Evolutionary conservation across 371 early-diverging fungal species (phyloP).

Genomic region (Mortierella sp.): DNA sequence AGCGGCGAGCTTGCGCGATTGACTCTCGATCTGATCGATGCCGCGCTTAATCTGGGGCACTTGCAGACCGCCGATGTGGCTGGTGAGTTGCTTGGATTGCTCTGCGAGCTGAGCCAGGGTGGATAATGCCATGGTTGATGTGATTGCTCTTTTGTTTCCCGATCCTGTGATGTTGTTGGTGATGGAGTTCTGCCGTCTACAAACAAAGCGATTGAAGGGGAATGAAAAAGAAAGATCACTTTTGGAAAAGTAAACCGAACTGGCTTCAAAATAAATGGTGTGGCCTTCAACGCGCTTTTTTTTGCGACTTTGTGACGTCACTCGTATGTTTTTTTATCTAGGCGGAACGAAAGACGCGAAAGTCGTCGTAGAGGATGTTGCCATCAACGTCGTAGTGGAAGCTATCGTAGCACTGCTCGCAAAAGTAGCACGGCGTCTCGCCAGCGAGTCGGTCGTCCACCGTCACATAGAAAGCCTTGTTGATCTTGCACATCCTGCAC

Average conservation of each 20-base stretch:
- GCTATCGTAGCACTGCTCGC: conserved; percentile 76
- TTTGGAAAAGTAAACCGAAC: neutral
- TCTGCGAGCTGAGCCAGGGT: conserved; percentile 71
- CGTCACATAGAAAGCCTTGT: conserved; percentile 78
- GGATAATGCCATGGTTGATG: conserved; percentile 29
- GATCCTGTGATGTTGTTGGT: neutral
- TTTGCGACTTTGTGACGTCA: neutral
- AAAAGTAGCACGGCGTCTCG: conserved; percentile 83
- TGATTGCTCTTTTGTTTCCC: neutral
- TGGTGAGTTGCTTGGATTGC: conserved; percentile 77
- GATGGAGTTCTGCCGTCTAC: conserved; percentile 4
- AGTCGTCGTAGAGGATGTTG: conserved; percentile 63
- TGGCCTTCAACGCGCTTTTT: too few relatives aligned
- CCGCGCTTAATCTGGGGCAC: conserved; percentile 79
- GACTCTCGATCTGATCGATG: conserved; percentile 82
- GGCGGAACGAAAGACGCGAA: conserved; percentile 27
- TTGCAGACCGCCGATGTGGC: conserved; percentile 68
- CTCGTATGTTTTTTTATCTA: neutral
- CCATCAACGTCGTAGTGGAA: conserved; percentile 81
- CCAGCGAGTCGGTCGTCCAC: conserved; percentile 79
- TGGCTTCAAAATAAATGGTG: too few relatives aligned
- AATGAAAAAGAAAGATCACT: neutral
- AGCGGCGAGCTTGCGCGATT: conserved; percentile 77
- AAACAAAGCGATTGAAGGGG: neutral
- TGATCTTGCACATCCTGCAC: conserved; percentile 77